Evolutionary conservation across 129 eudicot species (phyloP).

Genomic region (Escallonia herrerae): DNA sequence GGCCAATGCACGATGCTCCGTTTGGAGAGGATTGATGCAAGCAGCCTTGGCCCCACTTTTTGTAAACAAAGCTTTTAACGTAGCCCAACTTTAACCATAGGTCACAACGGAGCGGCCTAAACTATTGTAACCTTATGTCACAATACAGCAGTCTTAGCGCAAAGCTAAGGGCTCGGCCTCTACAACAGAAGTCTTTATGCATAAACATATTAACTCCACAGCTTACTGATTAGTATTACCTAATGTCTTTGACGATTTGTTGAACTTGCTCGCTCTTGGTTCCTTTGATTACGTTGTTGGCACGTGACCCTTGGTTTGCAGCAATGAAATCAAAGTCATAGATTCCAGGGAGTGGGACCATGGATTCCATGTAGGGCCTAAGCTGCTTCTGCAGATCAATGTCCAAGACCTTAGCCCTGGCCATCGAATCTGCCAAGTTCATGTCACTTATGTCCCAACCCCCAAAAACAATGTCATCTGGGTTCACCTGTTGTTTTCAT

Average conservation of each 20-base stretch:
- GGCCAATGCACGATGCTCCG: too few relatives aligned
- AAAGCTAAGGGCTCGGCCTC: too few relatives aligned
- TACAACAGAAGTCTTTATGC: too few relatives aligned
- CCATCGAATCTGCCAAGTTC: conserved; percentile 96
- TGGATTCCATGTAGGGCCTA: conserved; percentile 98
- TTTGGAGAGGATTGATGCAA: not conserved
- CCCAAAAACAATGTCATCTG: conserved; percentile 90
- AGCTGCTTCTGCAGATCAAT: conserved; percentile 95
- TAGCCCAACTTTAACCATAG: too few relatives aligned
- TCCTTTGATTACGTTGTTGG: conserved; percentile 83
- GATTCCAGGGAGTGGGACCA: conserved; percentile 98
- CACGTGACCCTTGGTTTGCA: conserved; percentile 92
- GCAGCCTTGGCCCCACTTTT: not conserved
- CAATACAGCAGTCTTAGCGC: too few relatives aligned
- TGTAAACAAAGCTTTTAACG: too few relatives aligned
- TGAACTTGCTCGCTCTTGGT: conserved; percentile 82
- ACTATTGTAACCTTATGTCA: too few relatives aligned
- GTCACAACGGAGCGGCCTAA: too few relatives aligned
- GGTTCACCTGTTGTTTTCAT: conserved; percentile 53
- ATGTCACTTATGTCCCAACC: conserved; percentile 96
- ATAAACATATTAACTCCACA: too few relatives aligned
- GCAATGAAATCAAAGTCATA: conserved; percentile 97
- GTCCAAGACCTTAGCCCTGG: conserved; percentile 85
- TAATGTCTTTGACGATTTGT: conserved; percentile 75
- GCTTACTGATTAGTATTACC: conserved; percentile 30